Evolutionary conservation across 2,329 filamentous ascomycete species (phyloP), one percentile per base, ranked within the genome.

Genomic region (Calonectria hawksworthii): DNA sequence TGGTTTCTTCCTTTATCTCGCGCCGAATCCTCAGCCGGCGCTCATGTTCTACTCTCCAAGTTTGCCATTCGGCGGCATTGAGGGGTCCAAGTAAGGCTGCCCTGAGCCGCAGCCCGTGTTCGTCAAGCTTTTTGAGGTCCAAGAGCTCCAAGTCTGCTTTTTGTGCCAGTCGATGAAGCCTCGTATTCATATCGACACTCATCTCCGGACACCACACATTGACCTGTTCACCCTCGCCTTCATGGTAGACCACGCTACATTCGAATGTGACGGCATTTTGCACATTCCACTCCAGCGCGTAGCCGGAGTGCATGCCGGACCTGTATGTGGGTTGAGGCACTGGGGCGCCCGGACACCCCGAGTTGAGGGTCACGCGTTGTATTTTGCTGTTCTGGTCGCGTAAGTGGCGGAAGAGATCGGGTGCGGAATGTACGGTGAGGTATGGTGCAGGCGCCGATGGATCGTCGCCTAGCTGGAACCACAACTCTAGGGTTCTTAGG

Each of bases 401-500:
- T 5, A 75, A n/a, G 18, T 75, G 68, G 47, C 26, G 6, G 47
- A 73, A 70, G 7, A 75, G 54, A 52, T 66, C 38, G 30, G 28
- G 51, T 21, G 70, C 70, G 10, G 74, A 64, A 13, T 47, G 34
- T 2, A n/a, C 38, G 16, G 67, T 75, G 16, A 75, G 67, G 16
- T 38, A 5, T 10, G 74, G 74, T 34, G 30, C 11, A 2, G 63
- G 54, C 30, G 67, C 63, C 18, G 74, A 47, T 16, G 63, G 56
- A 9, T 13, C 13, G 1, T 3, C 26, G 10, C 26, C 56, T 13
- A 64, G 44, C 1, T 68, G 26, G 11, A 71, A 74, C 70, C 74
- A 75, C 4, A 75, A 34, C 18, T 75, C 70, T n/a, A 74, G 68
- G 4, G 47, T 63, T 16, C 56, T 63, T 4, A 75, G 54, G 16